Base-by-base conservation (phyloP, 306 rosid species). In the Cicer pinnatifidum region DNA sequence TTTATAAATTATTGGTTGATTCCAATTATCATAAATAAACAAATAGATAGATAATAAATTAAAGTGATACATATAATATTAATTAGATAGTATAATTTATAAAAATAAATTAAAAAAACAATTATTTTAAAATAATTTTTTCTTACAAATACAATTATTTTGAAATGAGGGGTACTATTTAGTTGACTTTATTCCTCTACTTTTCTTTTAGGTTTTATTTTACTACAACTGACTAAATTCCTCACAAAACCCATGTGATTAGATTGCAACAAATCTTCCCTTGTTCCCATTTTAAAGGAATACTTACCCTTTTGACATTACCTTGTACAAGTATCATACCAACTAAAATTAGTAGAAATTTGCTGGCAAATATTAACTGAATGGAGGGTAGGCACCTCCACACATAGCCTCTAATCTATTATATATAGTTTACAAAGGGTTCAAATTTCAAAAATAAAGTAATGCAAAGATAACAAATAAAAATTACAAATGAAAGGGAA, bases 401-500 rank as follows among this genome's bases (percentile, higher is more conserved):
- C 8, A 23, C 63, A 57, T 57, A 57, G 23, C 33, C 33, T 23
- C 33, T 23, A 7, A 5, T 20, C 9, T 60, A 58, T 15, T 65
- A 6, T 46, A 6, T 46, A 54, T 16, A 1, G 62, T 11, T 71
- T 67, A 62, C 23, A 45, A 17, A 65, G 60, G 41, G 44, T 47
- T 54, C 8, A 40, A 72, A 75, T 60, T 47, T 54, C 9, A 33
- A 72, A 78, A 66, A 68, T 73, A 68, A 68, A 75, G 73, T 62
- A 28, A 83, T 69, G 48, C 70, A 84, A 85, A 82, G 62, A 69
- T 65, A 71, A 62, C 41, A 77, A 74, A 75, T 40, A 82, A 74
- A 70, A 50, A 45, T 45, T 56, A 80, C 56, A 58, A 28, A 73
- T 80, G 87, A 85, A 82, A 86, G 67, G 76, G 81, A 88, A 84